Percentiles rank a stretch among this genome's conserved stretches.
Evolutionary conservation across 176 grass and related monocot species (phyloP).

Genomic region (Oryza brachyantha): DNA sequence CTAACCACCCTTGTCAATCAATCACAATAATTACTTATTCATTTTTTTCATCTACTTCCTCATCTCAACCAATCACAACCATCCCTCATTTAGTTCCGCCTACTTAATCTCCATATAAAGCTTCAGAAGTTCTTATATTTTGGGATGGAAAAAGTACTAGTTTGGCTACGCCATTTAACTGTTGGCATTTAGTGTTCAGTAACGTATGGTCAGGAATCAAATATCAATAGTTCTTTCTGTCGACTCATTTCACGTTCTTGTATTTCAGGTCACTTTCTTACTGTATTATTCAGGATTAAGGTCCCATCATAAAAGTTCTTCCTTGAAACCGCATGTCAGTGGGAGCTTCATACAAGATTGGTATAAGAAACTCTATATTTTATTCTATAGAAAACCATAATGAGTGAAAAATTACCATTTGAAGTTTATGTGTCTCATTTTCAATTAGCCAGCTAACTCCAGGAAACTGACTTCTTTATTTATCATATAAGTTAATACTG

Average conservation of each 20-base stretch:
- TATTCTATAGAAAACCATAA: constrained; percentile 1
- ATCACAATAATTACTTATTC: too few species aligned
- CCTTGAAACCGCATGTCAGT: constrained; percentile 69
- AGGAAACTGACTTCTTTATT: background rate
- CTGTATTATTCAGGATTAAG: constrained; percentile 59
- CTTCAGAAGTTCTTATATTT: too few species aligned
- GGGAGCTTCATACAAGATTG: constrained; percentile 91
- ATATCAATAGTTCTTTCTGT: background rate
- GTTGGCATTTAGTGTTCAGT: background rate
- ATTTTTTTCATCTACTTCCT: too few species aligned
- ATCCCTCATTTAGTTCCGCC: too few species aligned
- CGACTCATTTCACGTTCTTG: background rate
- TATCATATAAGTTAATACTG: background rate
- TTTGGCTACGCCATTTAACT: background rate
- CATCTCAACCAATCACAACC: too few species aligned
- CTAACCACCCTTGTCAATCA: too few species aligned
- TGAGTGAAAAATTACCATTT: background rate
- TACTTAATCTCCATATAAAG: too few species aligned
- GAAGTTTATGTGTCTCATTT: constrained; percentile 7
- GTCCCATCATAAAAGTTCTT: constrained; percentile 66
- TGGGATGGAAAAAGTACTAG: too few species aligned
- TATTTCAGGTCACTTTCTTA: constrained; percentile 62
- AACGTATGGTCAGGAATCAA: background rate
- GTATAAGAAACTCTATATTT: constrained; percentile 40
- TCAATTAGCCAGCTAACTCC: background rate